Percentiles rank a stretch among this genome's conserved stretches.
Evolutionary conservation across 352 stramenopile species (phyloP).

Genomic region (Lagenidium giganteum): DNA sequence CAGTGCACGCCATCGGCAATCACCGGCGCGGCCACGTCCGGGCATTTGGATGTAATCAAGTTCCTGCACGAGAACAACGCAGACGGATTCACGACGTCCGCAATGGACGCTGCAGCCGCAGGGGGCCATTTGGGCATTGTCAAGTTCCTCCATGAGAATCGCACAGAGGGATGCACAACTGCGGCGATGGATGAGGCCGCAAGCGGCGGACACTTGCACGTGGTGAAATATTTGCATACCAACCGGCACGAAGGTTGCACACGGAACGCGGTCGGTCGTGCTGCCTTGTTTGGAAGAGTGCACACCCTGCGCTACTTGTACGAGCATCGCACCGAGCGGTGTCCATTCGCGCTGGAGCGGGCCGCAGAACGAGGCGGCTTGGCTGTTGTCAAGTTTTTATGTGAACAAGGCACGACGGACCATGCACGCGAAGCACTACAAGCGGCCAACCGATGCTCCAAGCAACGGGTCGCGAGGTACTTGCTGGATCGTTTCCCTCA

Average conservation of each 20-base stretch:
- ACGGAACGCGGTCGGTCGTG: background rate
- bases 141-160: background rate
- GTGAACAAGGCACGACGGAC: too few species aligned
- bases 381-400: background rate
- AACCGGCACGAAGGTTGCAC: background rate
- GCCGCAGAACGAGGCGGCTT: background rate
- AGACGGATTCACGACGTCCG: background rate
- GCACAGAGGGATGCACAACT: background rate
- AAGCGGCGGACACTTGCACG: background rate
- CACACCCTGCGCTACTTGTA: too few species aligned
- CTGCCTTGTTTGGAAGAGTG: too few species aligned
- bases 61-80: constrained; percentile 7
- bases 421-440: too few species aligned
- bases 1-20: background rate
- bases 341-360: too few species aligned
- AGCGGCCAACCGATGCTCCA: too few species aligned
- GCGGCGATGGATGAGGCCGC: background rate
- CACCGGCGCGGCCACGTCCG: background rate
- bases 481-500: too few species aligned
- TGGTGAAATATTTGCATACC: background rate
- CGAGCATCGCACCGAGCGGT: too few species aligned
- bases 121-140: background rate
- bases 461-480: too few species aligned
- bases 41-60: constrained; percentile 2
- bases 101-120: background rate